Conservation (phyloP, 164 flowering plant genomes). For the Litsea cubeba region DNA sequence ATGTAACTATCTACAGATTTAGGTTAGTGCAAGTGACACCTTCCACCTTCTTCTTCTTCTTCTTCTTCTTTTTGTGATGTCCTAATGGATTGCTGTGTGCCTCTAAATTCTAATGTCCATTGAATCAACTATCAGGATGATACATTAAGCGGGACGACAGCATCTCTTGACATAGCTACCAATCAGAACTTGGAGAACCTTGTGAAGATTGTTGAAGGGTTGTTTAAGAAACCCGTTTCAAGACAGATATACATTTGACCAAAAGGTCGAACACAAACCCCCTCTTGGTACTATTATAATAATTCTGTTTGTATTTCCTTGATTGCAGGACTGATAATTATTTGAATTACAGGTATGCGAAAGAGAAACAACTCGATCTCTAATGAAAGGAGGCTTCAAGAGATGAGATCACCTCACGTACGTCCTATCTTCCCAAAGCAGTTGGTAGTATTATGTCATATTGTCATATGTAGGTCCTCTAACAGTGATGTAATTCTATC, state of each 20-base stretch:
- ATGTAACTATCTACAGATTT: conserved; percentile 34
- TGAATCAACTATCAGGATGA: conserved; percentile 16
- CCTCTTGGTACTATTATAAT: background rate
- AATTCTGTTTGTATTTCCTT: background rate
- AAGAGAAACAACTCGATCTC: conserved; percentile 13
- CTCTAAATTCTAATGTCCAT: too few species aligned
- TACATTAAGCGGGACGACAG: conserved; percentile 15
- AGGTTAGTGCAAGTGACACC: conserved; percentile 17
- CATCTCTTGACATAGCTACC: conserved; percentile 29
- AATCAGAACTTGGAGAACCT: conserved; percentile 32
- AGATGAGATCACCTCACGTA: conserved; percentile 11
- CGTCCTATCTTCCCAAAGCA: background rate
- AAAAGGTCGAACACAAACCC: conserved; percentile 19
- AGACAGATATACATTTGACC: conserved; percentile 24
- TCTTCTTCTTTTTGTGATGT: too few species aligned
- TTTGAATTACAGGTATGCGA: conserved; percentile 27
- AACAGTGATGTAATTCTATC: too few species aligned
- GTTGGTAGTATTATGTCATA: background rate
- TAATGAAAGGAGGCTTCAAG: conserved; percentile 13
- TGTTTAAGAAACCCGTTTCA: conserved; percentile 34
- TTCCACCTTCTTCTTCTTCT: background rate
- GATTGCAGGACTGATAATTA: too few species aligned
- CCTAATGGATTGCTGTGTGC: too few species aligned
- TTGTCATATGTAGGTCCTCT: background rate
- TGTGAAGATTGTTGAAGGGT: conserved; percentile 24